Base-by-base conservation (phyloP, 148 eudicot genomes). In the Pharnaceum exiguum region DNA sequence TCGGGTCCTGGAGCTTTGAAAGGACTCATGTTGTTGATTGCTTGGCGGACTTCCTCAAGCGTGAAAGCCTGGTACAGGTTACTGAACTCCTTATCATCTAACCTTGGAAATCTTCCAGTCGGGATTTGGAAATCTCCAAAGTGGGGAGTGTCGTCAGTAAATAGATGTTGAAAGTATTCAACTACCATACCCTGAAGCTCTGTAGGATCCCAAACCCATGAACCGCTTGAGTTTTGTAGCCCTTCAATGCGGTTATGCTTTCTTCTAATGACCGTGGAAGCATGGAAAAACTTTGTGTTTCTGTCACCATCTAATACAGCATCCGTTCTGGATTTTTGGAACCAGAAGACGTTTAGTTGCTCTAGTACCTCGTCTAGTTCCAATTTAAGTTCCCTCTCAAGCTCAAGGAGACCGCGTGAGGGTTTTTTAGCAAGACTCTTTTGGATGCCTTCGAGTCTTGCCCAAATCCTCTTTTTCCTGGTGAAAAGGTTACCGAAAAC, bases 401-500 rank as follows among this genome's bases (percentile, higher is more conserved):
- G n/a, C n/a, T n/a, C n/a, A n/a, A n/a, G n/a, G n/a, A n/a, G n/a
- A n/a, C n/a, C n/a, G n/a, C n/a, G n/a, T n/a, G n/a, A n/a, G n/a
- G n/a, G n/a, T n/a, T n/a, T n/a, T n/a, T n/a, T n/a, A n/a, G n/a
- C n/a, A 16, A 56, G 57, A 5, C 21, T 8, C 4, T 10, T 7
- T 28, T 48, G 57, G 4, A 66, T 13, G 0, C 62, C 49, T 1
- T 37, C 33, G 2, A 65, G 1, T 6, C 54, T 7, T 29, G 25
- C 52, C 29, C 48, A 38, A 2, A 30, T 5, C 5, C 42, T 11
- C 5, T 31, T 47, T 26, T 26, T 33, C 0, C 25, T 45, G 2
- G 15, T 5, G 33, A 65, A 55, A 5, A 65, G 3, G 19, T 65
- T 46, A 0, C 61, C 62, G 36, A 65, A 65, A 0, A 26, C n/a